A percentile compares a stretch with the other conserved stretches of the same genome.
Conservation (phyloP, 2,329 filamentous ascomycete species). For the Calonectria crousiana region DNA sequence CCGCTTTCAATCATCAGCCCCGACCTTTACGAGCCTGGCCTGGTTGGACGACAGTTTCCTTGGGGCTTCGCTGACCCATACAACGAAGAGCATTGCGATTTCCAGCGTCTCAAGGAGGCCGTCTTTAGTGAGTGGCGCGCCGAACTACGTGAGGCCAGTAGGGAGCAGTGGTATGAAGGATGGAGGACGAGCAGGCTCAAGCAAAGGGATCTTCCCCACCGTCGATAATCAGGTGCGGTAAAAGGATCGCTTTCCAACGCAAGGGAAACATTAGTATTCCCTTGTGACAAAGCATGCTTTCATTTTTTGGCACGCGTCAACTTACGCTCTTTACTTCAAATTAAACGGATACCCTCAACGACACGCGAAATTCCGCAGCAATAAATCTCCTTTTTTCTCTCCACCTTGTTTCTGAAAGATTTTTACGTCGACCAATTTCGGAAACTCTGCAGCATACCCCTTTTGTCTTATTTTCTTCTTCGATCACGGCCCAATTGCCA, state of each 20-base stretch:
- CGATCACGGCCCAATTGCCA: conserved; percentile 35
- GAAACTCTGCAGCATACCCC: conserved; percentile 53
- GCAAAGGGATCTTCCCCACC: conserved; percentile 59
- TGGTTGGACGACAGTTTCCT: conserved; percentile 88
- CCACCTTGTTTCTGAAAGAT: conserved; percentile 30
- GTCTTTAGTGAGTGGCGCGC: conserved; percentile 95
- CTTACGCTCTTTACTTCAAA: conserved; percentile 17
- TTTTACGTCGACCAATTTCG: conserved; percentile 41
- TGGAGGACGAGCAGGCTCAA: conserved; percentile 85
- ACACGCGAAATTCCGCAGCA: conserved; percentile 32
- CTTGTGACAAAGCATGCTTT: conserved; percentile 15
- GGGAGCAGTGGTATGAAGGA: conserved; percentile 94
- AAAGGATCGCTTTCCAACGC: conserved; percentile 14
- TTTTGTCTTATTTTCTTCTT: conserved; percentile 42
- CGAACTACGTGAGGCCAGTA: conserved; percentile 89
- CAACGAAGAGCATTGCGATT: conserved; percentile 93
- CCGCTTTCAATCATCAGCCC: conserved; percentile 95
- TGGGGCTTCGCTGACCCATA: conserved; percentile 98
- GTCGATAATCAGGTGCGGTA: conserved; percentile 45
- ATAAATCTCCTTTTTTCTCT: conserved; percentile 36
- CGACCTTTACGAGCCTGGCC: conserved; percentile 85
- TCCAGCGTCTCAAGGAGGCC: conserved; percentile 87
- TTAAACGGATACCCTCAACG: conserved; percentile 32
- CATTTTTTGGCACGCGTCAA: conserved; percentile 20
- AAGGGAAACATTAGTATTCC: conserved; percentile 18